Evolutionary conservation across 192 early-diverging fungal species (phyloP).

Genomic region (Spizellomyces punctatus): DNA sequence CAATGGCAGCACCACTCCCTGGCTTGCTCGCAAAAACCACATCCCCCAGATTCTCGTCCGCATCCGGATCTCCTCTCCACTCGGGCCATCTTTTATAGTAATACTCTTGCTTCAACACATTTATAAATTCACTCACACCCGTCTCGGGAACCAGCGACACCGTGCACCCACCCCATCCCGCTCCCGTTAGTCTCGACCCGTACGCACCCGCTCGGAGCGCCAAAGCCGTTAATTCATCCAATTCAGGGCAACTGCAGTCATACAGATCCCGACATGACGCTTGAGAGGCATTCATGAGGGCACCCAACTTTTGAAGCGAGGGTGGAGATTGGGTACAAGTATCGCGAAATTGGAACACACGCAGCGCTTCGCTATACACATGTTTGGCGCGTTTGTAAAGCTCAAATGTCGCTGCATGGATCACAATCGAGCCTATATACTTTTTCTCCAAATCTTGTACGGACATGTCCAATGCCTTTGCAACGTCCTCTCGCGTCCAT

Average conservation of each 20-base stretch:
- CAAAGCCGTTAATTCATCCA: slow-evolving; percentile 72
- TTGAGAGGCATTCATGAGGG: slow-evolving; percentile 89
- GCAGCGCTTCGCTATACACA: slow-evolving; percentile 76
- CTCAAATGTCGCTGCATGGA: slow-evolving; percentile 69
- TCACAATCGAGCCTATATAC: slow-evolving; percentile 53
- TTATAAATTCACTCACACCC: slow-evolving; percentile 63
- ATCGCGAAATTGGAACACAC: slow-evolving; percentile 75
- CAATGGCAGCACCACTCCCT: slow-evolving; percentile 36
- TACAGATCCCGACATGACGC: slow-evolving; percentile 77
- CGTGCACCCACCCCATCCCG: slow-evolving; percentile 92
- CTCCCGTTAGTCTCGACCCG: slow-evolving; percentile 88
- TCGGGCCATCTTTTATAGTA: slow-evolving; percentile 42
- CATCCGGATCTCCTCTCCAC: slow-evolving; percentile 18
- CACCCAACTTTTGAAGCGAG: slow-evolving; percentile 62
- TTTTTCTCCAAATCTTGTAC: slow-evolving; percentile 35
- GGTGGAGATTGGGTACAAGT: slow-evolving; percentile 50
- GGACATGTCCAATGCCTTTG: slow-evolving; percentile 29
- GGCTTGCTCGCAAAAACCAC: slow-evolving; percentile 44
- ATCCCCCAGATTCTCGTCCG: slow-evolving; percentile 32
- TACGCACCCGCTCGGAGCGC: slow-evolving; percentile 60
- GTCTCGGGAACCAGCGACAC: slow-evolving; percentile 75
- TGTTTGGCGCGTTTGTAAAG: slow-evolving; percentile 81
- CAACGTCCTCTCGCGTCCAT: slow-evolving; percentile 42
- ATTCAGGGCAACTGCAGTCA: slow-evolving; percentile 81
- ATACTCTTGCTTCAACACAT: slow-evolving; percentile 64